phyloP scores from a whole-genome alignment of 1,139 yeast genomes.

The Hyphopichia burtonii region DNA sequence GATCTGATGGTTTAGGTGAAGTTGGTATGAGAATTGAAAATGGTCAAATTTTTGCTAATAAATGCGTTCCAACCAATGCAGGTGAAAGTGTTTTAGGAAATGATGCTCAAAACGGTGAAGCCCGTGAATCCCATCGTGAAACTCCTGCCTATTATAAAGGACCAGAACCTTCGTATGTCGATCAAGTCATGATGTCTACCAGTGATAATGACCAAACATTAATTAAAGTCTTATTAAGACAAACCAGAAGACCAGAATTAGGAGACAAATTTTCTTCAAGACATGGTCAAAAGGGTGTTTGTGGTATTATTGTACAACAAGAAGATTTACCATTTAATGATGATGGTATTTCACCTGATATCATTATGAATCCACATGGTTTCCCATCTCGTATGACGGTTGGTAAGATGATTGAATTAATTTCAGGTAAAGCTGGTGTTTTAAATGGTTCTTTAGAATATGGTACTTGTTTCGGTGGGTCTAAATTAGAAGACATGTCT shows the following conservation, averaged over 20 bases:
- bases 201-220: slow-evolving; percentile 94
- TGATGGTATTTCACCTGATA: slow-evolving; percentile 95
- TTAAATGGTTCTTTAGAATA: slow-evolving; percentile 97
- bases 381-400: slow-evolving; percentile 99
- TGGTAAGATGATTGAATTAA: slow-evolving; percentile 98
- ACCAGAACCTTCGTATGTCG: slow-evolving; percentile 93
- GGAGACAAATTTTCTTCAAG: slow-evolving; percentile 98
- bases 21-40: slow-evolving; percentile 89
- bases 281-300: slow-evolving; percentile 99
- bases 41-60: slow-evolving; percentile 93
- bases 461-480: slow-evolving; percentile 97
- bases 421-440: slow-evolving; percentile 91
- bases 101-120: slow-evolving; percentile 24
- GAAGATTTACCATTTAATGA: slow-evolving; percentile 99
- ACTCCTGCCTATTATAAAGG: slow-evolving; percentile 91
- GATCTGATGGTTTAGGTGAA: slow-evolving; percentile 96
- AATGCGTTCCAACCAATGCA: slow-evolving; percentile 86
- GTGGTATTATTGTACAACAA: slow-evolving; percentile 97
- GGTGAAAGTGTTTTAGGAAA: slow-evolving; percentile 67
- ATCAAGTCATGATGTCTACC: slow-evolving; percentile 96
- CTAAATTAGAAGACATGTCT: slow-evolving; percentile 95
- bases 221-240: slow-evolving; percentile 87
- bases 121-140: slow-evolving; percentile 69
- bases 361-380: slow-evolving; percentile 97
- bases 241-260: slow-evolving; percentile 95